Base-by-base conservation (phyloP, 768 basidiomycete species). In the Wakefieldia striispora region DNA sequence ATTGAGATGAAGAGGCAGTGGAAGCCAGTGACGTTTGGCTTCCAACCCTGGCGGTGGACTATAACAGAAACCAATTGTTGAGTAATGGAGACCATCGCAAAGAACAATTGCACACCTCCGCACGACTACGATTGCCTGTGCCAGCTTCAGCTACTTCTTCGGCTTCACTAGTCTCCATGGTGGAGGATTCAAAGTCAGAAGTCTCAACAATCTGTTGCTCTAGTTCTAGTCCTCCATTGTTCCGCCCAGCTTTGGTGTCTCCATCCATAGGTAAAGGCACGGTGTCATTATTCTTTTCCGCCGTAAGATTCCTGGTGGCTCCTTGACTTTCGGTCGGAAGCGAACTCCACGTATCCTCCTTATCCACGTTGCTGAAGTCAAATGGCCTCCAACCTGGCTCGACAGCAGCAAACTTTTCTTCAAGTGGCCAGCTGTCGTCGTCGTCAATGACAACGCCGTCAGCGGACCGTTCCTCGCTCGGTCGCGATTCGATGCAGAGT, bases 281-380 rank as follows among this genome's bases (percentile, higher is more conserved):
- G 23, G 37, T 8, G 1, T 50, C 49, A 34, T 35, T 47, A 31
- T 51, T 48, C 43, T 45, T 57, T 27, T 44, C 57, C 8, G 50
- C 20, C 6, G 53, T 50, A 19, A 68, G 50, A 20, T 39, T 63
- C 43, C 65, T 55, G 7, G 65, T 68, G 10, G 57, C 57, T 13
- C 55, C 68, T 55, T 81, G 80, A 57, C 78, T 83, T 54, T 81
- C 75, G 14, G 82, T 83, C 19, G 81, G 83, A 45, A 77, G 60
- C 16, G 84, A 83, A 55, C 84, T 88, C 88, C 88, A 89, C 16
- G 87, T 87, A 67, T 82, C 76, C 53, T 81, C 85, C 57, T 88
- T 87, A 40, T 88, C 86, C 8, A 72, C 67, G 20, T 66, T 63
- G 47, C 67, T 74, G 43, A 71, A 68, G 24, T 77, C 78, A 55